phyloP scores from a whole-genome alignment of 179 eudicot genomes.

The Vitellaria paradoxa region DNA sequence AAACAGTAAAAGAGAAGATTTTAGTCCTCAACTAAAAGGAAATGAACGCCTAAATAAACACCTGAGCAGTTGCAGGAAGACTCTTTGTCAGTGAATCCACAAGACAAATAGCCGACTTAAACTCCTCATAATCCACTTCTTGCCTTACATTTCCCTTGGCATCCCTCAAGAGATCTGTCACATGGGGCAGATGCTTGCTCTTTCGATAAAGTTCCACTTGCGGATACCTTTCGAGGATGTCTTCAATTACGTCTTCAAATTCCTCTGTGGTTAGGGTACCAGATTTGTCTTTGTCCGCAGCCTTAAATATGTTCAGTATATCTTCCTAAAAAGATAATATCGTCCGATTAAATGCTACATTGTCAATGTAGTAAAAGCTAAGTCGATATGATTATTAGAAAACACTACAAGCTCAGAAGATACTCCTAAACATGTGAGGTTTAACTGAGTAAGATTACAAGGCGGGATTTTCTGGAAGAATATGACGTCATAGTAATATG shows the following conservation, averaged over 20 bases:
- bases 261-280: slow-evolving; percentile 69
- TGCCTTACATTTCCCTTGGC: slow-evolving; percentile 46
- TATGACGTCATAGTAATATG: too few relatives aligned
- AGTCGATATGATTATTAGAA: too few relatives aligned
- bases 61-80: slow-evolving; percentile 97
- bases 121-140: slow-evolving; percentile 71
- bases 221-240: slow-evolving; percentile 69
- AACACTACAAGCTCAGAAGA: too few relatives aligned
- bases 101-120: slow-evolving; percentile 62
- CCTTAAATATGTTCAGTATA: slow-evolving; percentile 69
- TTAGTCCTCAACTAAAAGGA: neutral
- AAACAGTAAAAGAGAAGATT: too few relatives aligned
- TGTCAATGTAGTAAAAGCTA: neutral
- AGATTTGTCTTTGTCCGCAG: slow-evolving; percentile 72
- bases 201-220: slow-evolving; percentile 78
- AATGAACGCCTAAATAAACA: slow-evolving; percentile 15
- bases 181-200: slow-evolving; percentile 52
- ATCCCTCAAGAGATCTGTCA: slow-evolving; percentile 54
- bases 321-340: slow-evolving; percentile 57
- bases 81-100: slow-evolving; percentile 82
- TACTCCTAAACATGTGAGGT: too few relatives aligned
- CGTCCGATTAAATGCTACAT: neutral
- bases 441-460: too few relatives aligned
- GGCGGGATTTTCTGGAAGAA: too few relatives aligned
- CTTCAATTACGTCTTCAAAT: slow-evolving; percentile 63